Base-by-base conservation (phyloP, 768 basidiomycete genomes). In the Russula compacta region DNA sequence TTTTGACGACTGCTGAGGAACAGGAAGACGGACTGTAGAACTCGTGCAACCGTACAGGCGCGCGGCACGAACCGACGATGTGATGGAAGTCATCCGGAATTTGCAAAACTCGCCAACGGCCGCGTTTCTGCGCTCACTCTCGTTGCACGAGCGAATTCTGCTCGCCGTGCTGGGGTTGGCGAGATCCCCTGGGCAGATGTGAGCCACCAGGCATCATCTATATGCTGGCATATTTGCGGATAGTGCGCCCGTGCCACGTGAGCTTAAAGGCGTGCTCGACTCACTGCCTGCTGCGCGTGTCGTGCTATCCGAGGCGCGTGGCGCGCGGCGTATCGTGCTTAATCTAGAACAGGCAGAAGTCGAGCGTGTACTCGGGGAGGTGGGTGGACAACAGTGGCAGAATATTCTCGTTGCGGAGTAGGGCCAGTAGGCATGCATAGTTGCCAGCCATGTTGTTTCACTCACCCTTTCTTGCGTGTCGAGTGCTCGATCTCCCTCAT, bases 81-180 rank as follows among this genome's bases (percentile, higher is more conserved):
- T 95, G 66, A 82, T 79, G 67, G 81, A 84, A 53, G 92, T 95
- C 9, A 83, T 93, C 56, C 82, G 83, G 66, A 82, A 81, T 43
- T 89, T 95, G 86, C 92, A 95, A 68, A 92, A 90, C 66, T 94
- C 89, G 66, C 94, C 94, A 2, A 92, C 87, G 0, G 88, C 91
- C 4, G 85, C 85, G 14, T 97, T 86, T 69, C 73, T 98, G 32
- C 81, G 81, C 49, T 85, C 89, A 39, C 86, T 92, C 67, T 89
- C 89, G 73, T 79, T 92, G 64, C 92, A 95, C 69, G 93, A 97
- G 70, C 83, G 87, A 43, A 79, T 95, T 50, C 86, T 97, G 85
- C 78, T 98, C 17, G 87, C 70, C 79, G 88, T 47, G 86, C 89
- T 63, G 94, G 94, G 32, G 81, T 98, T 0, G 86, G 92, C 55